Evolutionary conservation across 306 rosid species (phyloP).

Genomic region (peach (Prunus persica)): DNA sequence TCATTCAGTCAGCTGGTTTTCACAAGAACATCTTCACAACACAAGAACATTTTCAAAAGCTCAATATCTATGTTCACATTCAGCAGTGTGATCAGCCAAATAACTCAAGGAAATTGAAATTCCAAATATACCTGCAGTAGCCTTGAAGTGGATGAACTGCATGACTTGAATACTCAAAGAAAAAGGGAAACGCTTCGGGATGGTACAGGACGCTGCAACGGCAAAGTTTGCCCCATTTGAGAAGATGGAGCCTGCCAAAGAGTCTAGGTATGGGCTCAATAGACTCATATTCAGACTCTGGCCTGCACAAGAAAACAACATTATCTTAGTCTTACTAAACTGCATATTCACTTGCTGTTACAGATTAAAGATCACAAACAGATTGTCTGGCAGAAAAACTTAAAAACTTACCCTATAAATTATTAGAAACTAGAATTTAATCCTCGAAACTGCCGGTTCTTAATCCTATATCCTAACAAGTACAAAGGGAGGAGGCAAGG

Average conservation of each 20-base stretch:
- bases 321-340: neutral
- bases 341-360: neutral
- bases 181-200: slow-evolving; percentile 79
- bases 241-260: slow-evolving; percentile 61
- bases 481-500: neutral
- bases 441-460: neutral
- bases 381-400: too few relatives aligned
- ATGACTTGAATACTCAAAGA: slow-evolving; percentile 77
- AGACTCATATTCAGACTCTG: slow-evolving; percentile 64
- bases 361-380: neutral
- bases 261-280: slow-evolving; percentile 71
- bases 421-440: too few relatives aligned
- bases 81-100: too few relatives aligned
- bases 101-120: neutral
- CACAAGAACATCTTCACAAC: neutral
- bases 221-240: slow-evolving; percentile 93
- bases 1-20: neutral
- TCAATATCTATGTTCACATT: neutral
- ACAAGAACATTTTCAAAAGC: neutral
- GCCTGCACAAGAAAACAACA: slow-evolving; percentile 49
- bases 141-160: slow-evolving; percentile 79
- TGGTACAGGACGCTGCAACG: slow-evolving; percentile 69
- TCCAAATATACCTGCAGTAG: slow-evolving; percentile 47
- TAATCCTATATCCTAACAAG: neutral
- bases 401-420: too few relatives aligned